Evolutionary conservation across 371 early-diverging fungal species (phyloP).

Genomic region (Actinomucor elegans): DNA sequence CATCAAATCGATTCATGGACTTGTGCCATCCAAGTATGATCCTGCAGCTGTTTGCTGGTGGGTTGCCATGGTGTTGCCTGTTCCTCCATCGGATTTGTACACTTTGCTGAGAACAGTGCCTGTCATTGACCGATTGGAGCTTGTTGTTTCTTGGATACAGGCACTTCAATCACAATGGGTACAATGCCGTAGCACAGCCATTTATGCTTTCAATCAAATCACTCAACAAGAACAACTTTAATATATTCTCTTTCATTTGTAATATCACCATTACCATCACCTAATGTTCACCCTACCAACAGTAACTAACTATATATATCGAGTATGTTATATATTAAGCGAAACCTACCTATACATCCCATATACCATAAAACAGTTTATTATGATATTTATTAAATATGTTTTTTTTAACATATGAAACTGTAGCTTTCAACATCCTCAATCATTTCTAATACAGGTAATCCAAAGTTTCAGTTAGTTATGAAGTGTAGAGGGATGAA

Average conservation of each 20-base stretch:
- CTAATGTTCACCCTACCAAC: no score
- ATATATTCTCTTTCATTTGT: slow-evolving; percentile 8
- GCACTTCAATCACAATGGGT: slow-evolving; percentile 24
- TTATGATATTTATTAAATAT: no score
- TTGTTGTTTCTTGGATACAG: slow-evolving; percentile 23
- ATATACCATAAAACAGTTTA: no score
- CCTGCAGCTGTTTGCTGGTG: slow-evolving; percentile 27
- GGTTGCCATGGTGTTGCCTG: slow-evolving; percentile 22
- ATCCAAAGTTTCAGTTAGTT: no score
- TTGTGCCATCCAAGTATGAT: slow-evolving; percentile 15
- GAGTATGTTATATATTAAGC: no score
- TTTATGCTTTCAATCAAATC: slow-evolving; percentile 17
- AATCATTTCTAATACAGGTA: no score
- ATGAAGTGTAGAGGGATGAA: no score
- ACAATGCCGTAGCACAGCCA: slow-evolving; percentile 20
- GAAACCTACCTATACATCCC: no score
- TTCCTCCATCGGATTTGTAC: slow-evolving; percentile 8
- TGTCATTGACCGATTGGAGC: slow-evolving; percentile 20
- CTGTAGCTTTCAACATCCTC: no score
- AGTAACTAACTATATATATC: no score
- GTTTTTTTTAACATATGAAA: no score
- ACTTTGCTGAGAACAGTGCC: slow-evolving; percentile 14
- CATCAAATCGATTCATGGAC: slow-evolving; percentile 16
- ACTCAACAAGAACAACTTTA: slow-evolving; percentile 7
- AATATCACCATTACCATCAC: neutral